Evolutionary conservation across 768 basidiomycete species (phyloP).

Genomic region (Suillus hirtellus): DNA sequence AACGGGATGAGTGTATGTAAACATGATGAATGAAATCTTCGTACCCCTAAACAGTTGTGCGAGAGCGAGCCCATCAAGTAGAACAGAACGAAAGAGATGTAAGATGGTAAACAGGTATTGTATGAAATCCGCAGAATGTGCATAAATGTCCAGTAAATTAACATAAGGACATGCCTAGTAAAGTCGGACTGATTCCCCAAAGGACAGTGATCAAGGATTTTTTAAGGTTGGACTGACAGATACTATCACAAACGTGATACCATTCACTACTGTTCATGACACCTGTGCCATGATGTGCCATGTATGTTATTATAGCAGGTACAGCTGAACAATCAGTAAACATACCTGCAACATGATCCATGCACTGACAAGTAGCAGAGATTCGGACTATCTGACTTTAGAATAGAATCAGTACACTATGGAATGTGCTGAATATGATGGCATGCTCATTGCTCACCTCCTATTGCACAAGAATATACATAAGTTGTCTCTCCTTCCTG

Average conservation of each 20-base stretch:
- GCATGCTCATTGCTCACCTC: too few relatives aligned
- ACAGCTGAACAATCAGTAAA: too few relatives aligned
- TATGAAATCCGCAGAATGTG: not conserved
- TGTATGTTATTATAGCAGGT: not conserved
- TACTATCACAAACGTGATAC: not conserved
- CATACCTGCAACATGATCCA: too few relatives aligned
- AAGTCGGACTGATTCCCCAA: fast-evolving
- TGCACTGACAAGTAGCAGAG: too few relatives aligned
- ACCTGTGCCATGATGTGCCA: not conserved
- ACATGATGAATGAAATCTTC: not conserved
- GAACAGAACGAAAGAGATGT: not conserved
- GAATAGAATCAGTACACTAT: too few relatives aligned
- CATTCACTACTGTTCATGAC: not conserved
- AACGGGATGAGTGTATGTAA: not conserved
- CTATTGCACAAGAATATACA: too few relatives aligned
- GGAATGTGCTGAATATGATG: too few relatives aligned
- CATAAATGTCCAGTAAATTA: not conserved
- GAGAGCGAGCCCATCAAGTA: not conserved
- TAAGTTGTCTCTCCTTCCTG: too few relatives aligned
- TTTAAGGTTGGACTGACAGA: too few relatives aligned
- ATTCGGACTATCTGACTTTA: too few relatives aligned
- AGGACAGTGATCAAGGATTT: too few relatives aligned
- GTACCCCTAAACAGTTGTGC: not conserved
- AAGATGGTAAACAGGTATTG: not conserved
- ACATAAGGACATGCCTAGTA: not conserved